phyloP scores from a whole-genome alignment of 768 basidiomycete genomes.

The Boletus sp. region DNA sequence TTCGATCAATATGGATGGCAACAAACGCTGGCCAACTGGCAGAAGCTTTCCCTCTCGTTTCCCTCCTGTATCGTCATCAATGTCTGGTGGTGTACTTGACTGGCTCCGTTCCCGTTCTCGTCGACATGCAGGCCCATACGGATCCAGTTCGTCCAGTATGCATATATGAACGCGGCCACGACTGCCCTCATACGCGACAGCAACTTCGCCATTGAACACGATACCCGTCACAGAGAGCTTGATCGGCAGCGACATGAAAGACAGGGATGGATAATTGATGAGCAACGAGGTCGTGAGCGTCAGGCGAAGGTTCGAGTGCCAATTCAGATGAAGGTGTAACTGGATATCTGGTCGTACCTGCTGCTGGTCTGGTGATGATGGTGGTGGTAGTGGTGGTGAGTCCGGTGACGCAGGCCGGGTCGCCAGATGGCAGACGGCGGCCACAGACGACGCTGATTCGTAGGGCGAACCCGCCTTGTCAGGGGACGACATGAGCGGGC shows the following conservation, averaged over 20 bases:
- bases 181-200: constrained; percentile 87
- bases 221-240: constrained; percentile 89
- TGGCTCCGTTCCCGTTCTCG: constrained; percentile 48
- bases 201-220: constrained; percentile 81
- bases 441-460: constrained; percentile 14
- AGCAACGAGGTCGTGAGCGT: constrained; percentile 89
- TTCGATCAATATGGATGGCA: constrained; percentile 89
- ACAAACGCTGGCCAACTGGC: constrained; percentile 76
- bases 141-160: constrained; percentile 83
- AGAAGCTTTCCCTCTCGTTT: constrained; percentile 58
- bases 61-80: constrained; percentile 53
- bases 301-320: constrained; percentile 85
- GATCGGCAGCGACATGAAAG: constrained; percentile 97
- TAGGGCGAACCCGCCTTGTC: constrained; percentile 12
- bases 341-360: constrained; percentile 65
- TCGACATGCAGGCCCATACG: constrained; percentile 71
- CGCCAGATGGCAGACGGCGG: constrained; percentile 14
- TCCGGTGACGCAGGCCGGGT: constrained; percentile 10
- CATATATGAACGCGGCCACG: constrained; percentile 81
- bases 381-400: background rate
- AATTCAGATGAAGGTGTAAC: constrained; percentile 79
- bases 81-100: constrained; percentile 55
- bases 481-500: constrained; percentile 31
- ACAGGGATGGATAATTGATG: constrained; percentile 94
- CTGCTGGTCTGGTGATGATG: constrained; percentile 22